Evolutionary conservation across 345 rosid species (phyloP), one percentile per base, ranked within the genome.

Genomic region (Lenwebbia sp.): DNA sequence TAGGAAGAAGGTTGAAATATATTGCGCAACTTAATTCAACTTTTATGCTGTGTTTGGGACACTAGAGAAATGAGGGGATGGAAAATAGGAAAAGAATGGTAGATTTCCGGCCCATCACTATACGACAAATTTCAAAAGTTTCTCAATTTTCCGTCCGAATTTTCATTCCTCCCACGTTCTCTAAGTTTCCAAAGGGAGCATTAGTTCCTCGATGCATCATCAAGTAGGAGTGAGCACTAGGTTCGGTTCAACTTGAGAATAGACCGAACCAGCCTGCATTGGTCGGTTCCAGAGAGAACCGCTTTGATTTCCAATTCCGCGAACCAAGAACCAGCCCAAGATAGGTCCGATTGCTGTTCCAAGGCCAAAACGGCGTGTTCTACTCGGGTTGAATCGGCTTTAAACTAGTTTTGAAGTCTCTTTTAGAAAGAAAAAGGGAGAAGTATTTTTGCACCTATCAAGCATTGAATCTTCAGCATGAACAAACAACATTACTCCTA

Each of bases 211-310:
- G 7, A 19, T 33, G 44, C 13, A 33, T 70, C 37, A 19, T 9
- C 25, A 37, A 8, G 13, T 19, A 33, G 25, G 3, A 33, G 78
- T 19, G 1, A 70, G 47, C 13, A 33, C 0, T 10, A 1, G 25
- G 0, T 70, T 70, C 21, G 47, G 13, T 17, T 70, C 12, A 33
- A 33, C 25, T 0, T 33, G 1, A 19, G 44, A 33, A 70, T 0
- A 4, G 1, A 70, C 3, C 3, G 37, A 62, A 30, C 19, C 0
- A 0, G 25, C 25, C 6, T 70, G 23, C 47, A 37, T 3, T 21
- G 0, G 26, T 0, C 0, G 40, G 26, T 37, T 70, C 25, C 25
- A 37, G 10, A 47, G 11, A 0, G 47, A 19, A 2, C 0, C 6
- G 4, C 13, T 70, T 70, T 40, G 3, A 19, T 70, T 70, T 70